These are phyloP conservation scores for Cryphonectria naterciae DNA, from an alignment of 2,329 filamentous ascomycete genomes.

Conservation along the genomic window DNA sequence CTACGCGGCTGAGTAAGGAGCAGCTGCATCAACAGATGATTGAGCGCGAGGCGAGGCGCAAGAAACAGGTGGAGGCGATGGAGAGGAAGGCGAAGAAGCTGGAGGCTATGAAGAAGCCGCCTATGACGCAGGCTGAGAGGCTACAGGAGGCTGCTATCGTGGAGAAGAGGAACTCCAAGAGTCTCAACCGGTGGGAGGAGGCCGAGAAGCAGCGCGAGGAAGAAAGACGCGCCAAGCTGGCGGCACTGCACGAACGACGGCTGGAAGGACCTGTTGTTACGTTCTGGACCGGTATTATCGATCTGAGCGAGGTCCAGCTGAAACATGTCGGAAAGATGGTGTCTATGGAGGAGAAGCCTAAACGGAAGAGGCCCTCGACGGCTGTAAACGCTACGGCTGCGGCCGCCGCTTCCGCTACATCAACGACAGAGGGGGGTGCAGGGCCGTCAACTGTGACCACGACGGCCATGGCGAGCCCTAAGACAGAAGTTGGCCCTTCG, in stretches of 20 bases:
- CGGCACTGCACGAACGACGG: constrained; percentile 84
- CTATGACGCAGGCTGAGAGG: constrained; percentile 85
- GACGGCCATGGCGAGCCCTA: constrained; percentile 21
- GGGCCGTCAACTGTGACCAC: constrained; percentile 18
- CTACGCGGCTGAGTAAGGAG: constrained; percentile 63
- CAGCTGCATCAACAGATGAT: constrained; percentile 72
- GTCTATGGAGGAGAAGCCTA: constrained; percentile 61
- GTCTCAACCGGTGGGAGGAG: constrained; percentile 90
- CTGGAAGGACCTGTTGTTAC: constrained; percentile 88
- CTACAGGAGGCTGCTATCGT: constrained; percentile 80
- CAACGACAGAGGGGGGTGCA: constrained; percentile 36
- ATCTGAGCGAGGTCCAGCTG: constrained; percentile 77
- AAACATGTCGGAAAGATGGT: constrained; percentile 70
- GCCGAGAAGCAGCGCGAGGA: constrained; percentile 88
- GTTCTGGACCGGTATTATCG: constrained; percentile 89
- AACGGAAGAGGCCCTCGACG: constrained; percentile 54
- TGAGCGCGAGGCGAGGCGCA: constrained; percentile 70
- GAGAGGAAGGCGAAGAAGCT: constrained; percentile 71
- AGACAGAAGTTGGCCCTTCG: constrained; percentile 28
- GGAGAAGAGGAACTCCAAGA: constrained; percentile 87
- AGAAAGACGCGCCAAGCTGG: constrained; percentile 79
- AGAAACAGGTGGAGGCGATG: constrained; percentile 72
- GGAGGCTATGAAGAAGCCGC: constrained; percentile 74
- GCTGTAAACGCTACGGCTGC: constrained; percentile 32
- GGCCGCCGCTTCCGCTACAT: constrained; percentile 33